Percentiles rank a stretch among this genome's conserved stretches.
These are phyloP conservation scores for Crithidia acanthocephali DNA, from an alignment of 208 protist genomes.

Conservation along the genomic window DNA sequence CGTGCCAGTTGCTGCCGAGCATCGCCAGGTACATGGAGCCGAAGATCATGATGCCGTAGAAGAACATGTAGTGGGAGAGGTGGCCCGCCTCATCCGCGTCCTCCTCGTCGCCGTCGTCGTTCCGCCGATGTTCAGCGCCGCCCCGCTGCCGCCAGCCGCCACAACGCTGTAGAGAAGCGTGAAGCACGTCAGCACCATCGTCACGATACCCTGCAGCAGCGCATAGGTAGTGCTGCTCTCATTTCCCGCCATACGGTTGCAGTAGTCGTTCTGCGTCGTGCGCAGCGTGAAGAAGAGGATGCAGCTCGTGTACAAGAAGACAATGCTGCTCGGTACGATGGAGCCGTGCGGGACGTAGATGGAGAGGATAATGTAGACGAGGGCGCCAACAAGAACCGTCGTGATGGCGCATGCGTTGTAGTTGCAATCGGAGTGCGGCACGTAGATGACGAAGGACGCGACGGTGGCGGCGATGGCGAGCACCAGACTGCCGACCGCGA, in stretches of 20 bases:
- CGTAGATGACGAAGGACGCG: conserved; percentile 76
- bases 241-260: conserved; percentile 61
- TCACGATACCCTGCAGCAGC: conserved; percentile 55
- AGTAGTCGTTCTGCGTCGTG: conserved; percentile 53
- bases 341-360: conserved; percentile 88
- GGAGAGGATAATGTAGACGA: conserved; percentile 83
- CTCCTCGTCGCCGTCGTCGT: conserved; percentile 81
- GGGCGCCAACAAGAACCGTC: conserved; percentile 69
- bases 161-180: conserved; percentile 82
- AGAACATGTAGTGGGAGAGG: conserved; percentile 91
- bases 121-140: conserved; percentile 56
- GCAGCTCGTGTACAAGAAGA: conserved; percentile 89
- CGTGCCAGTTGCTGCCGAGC: conserved; percentile 93
- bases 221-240: conserved; percentile 45
- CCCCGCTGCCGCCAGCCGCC: conserved; percentile 65
- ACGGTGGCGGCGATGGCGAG: conserved; percentile 52
- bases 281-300: conserved; percentile 91
- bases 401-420: conserved; percentile 88
- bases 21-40: conserved; percentile 95
- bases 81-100: conserved; percentile 82
- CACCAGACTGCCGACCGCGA: conserved; percentile 55
- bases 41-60: conserved; percentile 94
- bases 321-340: conserved; percentile 91
- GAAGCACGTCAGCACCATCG: conserved; percentile 54
- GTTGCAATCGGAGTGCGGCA: conserved; percentile 83